Conservation (phyloP, 1,284 basidiomycete genomes). For the Xerocomus amazonicus region DNA sequence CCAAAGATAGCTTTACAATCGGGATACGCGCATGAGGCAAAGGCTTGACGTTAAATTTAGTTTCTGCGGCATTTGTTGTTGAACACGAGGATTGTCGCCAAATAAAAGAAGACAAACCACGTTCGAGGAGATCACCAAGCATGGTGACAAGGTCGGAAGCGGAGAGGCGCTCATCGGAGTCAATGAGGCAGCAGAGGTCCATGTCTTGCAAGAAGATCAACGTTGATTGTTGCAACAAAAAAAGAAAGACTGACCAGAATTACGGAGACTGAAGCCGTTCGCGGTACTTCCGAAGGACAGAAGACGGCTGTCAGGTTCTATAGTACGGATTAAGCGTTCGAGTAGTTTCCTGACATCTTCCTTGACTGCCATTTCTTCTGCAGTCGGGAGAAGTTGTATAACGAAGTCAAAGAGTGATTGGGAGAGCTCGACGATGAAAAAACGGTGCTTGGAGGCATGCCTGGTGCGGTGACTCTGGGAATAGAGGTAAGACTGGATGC, state of each 20-base stretch:
- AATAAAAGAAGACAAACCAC: conserved; percentile 52
- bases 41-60: conserved; percentile 96
- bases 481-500: conserved; percentile 27
- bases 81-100: conserved; percentile 6
- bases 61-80: conserved; percentile 58
- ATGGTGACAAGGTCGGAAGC: conserved; percentile 92
- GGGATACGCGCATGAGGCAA: conserved; percentile 97
- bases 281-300: conserved; percentile 94
- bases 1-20: conserved; percentile 94
- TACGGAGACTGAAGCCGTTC: conserved; percentile 90
- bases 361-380: conserved; percentile 89
- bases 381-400: conserved; percentile 82
- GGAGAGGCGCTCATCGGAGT: conserved; percentile 70
- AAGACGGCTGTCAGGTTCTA: conserved; percentile 88
- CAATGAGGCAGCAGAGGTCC: conserved; percentile 96
- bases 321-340: conserved; percentile 90
- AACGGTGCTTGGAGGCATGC: conserved; percentile 51
- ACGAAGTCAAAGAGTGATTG: conserved; percentile 79
- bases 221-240: background rate
- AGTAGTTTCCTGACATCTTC: conserved; percentile 94
- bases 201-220: conserved; percentile 63
- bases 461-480: conserved; percentile 32
- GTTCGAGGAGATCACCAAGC: conserved; percentile 89
- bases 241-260: conserved; percentile 69
- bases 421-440: conserved; percentile 64